Evolutionary conservation across 2,329 filamentous ascomycete species (phyloP).

Genomic region (Camillea tinctor): DNA sequence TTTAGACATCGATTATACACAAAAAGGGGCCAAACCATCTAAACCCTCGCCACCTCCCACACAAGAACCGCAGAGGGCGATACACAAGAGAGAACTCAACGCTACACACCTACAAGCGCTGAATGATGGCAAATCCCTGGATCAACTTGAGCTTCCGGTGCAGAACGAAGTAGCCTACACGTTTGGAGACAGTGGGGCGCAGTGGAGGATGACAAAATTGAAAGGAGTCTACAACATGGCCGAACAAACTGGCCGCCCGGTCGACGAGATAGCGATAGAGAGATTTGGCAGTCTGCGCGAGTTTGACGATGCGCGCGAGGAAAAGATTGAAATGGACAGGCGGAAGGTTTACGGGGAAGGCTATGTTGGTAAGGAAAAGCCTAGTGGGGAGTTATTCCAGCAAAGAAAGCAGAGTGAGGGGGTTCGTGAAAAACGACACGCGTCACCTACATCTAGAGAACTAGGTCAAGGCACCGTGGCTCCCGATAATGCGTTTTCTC

Average conservation of each 20-base stretch:
- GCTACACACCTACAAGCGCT: constrained; percentile 60
- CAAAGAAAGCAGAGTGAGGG: constrained; percentile 66
- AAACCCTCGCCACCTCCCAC: constrained; percentile 50
- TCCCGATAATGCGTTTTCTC: constrained; percentile 49
- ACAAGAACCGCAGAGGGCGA: constrained; percentile 64
- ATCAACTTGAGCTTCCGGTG: constrained; percentile 52
- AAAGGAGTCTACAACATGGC: constrained; percentile 80
- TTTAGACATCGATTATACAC: constrained; percentile 80
- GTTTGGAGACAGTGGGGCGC: constrained; percentile 85
- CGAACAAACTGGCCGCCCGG: constrained; percentile 65
- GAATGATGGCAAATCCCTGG: constrained; percentile 53
- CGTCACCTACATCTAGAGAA: constrained; percentile 31
- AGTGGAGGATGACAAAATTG: constrained; percentile 96
- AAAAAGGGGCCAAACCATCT: constrained; percentile 54
- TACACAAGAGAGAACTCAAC: constrained; percentile 83
- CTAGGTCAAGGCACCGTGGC: constrained; percentile 57
- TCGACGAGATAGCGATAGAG: constrained; percentile 82
- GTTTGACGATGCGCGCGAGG: constrained; percentile 91
- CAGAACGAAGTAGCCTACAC: constrained; percentile 71
- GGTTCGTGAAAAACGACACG: constrained; percentile 38
- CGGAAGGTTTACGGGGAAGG: constrained; percentile 79
- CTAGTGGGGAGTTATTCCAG: constrained; percentile 80
- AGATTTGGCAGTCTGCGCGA: constrained; percentile 77
- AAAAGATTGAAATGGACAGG: constrained; percentile 85
- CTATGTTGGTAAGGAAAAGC: constrained; percentile 82